Percentiles rank a stretch among this genome's conserved stretches.
phyloP scores from a whole-genome alignment of 805 yeast species.

The Spathaspora arborariae region DNA sequence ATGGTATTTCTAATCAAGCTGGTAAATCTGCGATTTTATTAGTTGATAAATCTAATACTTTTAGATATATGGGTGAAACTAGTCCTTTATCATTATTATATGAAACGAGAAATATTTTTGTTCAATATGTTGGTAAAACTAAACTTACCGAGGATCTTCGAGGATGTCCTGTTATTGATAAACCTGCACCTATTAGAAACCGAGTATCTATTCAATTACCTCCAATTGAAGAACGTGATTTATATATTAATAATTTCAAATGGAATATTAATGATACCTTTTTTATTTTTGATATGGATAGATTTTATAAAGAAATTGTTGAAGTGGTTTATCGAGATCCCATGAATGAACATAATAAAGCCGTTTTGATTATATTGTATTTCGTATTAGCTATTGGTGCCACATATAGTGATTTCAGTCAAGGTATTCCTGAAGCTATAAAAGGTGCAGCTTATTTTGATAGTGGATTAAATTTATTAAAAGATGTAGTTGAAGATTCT shows the following conservation, averaged over 20 bases:
- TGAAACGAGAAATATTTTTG: conserved; percentile 38
- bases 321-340: conserved; percentile 29
- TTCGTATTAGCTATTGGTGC: conserved; percentile 41
- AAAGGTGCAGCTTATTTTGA: conserved; percentile 33
- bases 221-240: conserved; percentile 5
- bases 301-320: conserved; percentile 23
- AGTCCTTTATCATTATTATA: conserved; percentile 38
- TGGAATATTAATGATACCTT: conserved; percentile 37
- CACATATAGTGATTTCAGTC: conserved; percentile 25
- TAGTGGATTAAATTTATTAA: conserved; percentile 27
- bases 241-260: conserved; percentile 23
- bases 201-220: conserved; percentile 6
- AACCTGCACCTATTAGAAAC: conserved; percentile 18
- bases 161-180: conserved; percentile 33
- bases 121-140: conserved; percentile 21
- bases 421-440: conserved; percentile 15
- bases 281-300: conserved; percentile 36
- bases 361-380: conserved; percentile 30
- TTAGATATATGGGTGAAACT: conserved; percentile 40
- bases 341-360: conserved; percentile 10
- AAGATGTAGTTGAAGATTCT: conserved; percentile 33
- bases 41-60: conserved; percentile 31
- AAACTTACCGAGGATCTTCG: conserved; percentile 36
- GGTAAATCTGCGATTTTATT: conserved; percentile 25
- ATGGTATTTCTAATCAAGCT: conserved; percentile 13